phyloP scores from a whole-genome alignment of 2,329 filamentous ascomycete genomes.

The Cryoendolithus antarcticus region DNA sequence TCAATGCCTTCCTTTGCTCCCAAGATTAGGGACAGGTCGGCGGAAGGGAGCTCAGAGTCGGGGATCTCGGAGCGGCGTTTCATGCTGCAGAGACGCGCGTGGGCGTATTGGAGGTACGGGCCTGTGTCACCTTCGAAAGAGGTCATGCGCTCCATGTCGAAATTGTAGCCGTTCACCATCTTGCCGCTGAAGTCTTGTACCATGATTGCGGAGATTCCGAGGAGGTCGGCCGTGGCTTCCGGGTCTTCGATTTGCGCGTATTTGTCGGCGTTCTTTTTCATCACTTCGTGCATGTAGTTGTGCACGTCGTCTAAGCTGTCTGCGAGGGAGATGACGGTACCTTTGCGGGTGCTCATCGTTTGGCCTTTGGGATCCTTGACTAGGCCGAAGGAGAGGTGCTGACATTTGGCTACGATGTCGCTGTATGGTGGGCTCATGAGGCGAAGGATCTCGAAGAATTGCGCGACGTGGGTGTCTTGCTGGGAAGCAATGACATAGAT shows the following conservation, averaged over 20 bases:
- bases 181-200: slow-evolving; percentile 97
- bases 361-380: slow-evolving; percentile 36
- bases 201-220: slow-evolving; percentile 93
- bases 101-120: slow-evolving; percentile 73
- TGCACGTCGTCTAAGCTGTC: slow-evolving; percentile 48
- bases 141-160: slow-evolving; percentile 71
- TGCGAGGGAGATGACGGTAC: slow-evolving; percentile 35
- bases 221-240: slow-evolving; percentile 65
- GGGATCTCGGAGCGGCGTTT: slow-evolving; percentile 42
- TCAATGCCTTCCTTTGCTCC: slow-evolving; percentile 58
- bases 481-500: slow-evolving; percentile 54
- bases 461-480: slow-evolving; percentile 52
- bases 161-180: slow-evolving; percentile 60
- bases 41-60: slow-evolving; percentile 44
- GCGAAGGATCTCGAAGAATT: slow-evolving; percentile 53
- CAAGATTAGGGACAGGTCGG: slow-evolving; percentile 55
- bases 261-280: slow-evolving; percentile 81
- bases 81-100: slow-evolving; percentile 54
- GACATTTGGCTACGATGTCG: slow-evolving; percentile 45
- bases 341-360: slow-evolving; percentile 53
- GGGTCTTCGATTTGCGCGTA: slow-evolving; percentile 83
- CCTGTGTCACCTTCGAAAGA: slow-evolving; percentile 79
- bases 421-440: slow-evolving; percentile 44
- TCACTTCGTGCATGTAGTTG: slow-evolving; percentile 96
- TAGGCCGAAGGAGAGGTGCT: slow-evolving; percentile 56